Percentiles rank a stretch among this genome's conserved stretches.
Evolutionary conservation across 306 rosid species (phyloP).

Genomic region (Mucuna pruriens): DNA sequence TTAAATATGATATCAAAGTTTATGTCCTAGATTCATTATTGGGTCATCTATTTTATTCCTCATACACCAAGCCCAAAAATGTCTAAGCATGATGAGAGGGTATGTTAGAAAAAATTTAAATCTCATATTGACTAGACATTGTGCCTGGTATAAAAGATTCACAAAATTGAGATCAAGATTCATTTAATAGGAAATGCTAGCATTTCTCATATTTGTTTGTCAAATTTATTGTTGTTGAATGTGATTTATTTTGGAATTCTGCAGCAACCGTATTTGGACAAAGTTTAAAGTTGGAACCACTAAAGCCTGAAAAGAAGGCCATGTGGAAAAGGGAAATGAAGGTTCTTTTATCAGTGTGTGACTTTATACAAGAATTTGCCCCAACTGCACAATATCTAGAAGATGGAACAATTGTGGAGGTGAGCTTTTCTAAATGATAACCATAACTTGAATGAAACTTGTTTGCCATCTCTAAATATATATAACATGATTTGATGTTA

Average conservation of each 20-base stretch:
- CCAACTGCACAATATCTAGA: slow-evolving; percentile 69
- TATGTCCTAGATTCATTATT: too few species aligned
- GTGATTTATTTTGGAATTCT: slow-evolving; percentile 30
- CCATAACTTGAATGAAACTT: background rate
- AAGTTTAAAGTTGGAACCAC: slow-evolving; percentile 82
- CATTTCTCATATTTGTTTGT: slow-evolving; percentile 2
- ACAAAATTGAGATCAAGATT: too few species aligned
- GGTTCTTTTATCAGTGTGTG: slow-evolving; percentile 90
- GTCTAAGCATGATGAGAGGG: too few species aligned
- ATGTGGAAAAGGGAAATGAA: slow-evolving; percentile 98
- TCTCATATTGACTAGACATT: too few species aligned
- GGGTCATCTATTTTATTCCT: too few species aligned
- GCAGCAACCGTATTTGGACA: slow-evolving; percentile 95
- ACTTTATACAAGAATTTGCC: slow-evolving; percentile 83
- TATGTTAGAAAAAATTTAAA: too few species aligned
- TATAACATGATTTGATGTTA: background rate
- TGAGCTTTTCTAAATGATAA: slow-evolving; percentile 34
- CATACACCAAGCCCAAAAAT: too few species aligned
- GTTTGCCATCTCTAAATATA: background rate
- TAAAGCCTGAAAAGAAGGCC: slow-evolving; percentile 82
- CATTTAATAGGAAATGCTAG: too few species aligned
- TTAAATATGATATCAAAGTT: too few species aligned
- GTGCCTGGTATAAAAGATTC: too few species aligned
- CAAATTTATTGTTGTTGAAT: slow-evolving; percentile 2
- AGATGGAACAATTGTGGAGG: slow-evolving; percentile 88